Evolutionary conservation across 768 basidiomycete species (phyloP), one percentile per base, ranked within the genome.

Genomic region (Suillus americanus): DNA sequence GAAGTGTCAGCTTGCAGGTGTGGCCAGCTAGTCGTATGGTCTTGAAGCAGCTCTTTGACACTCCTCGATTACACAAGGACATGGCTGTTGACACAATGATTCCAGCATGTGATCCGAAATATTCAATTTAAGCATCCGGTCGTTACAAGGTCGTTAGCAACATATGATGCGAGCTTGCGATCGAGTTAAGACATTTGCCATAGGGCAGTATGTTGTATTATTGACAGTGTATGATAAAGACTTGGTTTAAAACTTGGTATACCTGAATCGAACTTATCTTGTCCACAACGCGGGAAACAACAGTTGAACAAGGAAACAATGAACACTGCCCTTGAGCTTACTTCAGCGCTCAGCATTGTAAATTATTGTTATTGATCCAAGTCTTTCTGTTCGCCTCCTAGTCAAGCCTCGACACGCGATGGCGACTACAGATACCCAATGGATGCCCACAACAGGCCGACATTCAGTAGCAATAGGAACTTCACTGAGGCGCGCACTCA

Each of bases 401-500:
- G 55, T n/a, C 55, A 23, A 54, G 6, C 61, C 41, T 35, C 8
- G 18, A 38, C 57, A 62, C 62, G 65, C 75, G 74, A 84, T 84
- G 81, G 76, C 85, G 65, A 75, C 79, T 64, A 73, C 78, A 60
- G 74, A 76, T 63, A 73, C 75, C 62, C 77, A 81, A 41, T 88
- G 86, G 87, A 83, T 85, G 77, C 89, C 87, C 40, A 69, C 82
- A 9, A 68, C 76, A n/a, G 90, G 89, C n/a, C 76, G 81, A 43
- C 84, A 88, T 70, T 75, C 78, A 60, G 86, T 90, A n/a, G 72
- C 75, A 59, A 80, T 91, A 62, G 91, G 91, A 25, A 70, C 80
- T 0, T 89, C 90, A 1, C 80, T 92, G 54, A 77, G 76, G n/a
- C 82, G 85, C 63, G 84, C 87, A 4, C 81, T 93, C 71, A 91